phyloP scores from a whole-genome alignment of 164 flowering plant species.

The Liriodendron chinense region DNA sequence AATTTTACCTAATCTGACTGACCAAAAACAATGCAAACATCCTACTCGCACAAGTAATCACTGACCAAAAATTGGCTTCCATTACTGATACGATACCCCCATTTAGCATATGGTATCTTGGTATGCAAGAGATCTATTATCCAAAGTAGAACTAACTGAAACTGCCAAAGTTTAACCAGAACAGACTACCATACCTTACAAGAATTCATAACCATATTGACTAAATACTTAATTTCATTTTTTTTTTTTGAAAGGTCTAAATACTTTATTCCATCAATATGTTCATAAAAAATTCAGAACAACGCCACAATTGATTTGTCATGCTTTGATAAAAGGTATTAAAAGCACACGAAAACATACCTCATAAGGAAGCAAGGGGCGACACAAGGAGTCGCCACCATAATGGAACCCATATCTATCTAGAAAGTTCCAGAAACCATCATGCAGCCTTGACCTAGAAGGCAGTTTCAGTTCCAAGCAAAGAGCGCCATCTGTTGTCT shows the following conservation, averaged over 20 bases:
- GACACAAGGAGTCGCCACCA: constrained; percentile 32
- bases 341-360: constrained; percentile 32
- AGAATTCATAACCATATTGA: neutral
- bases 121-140: neutral
- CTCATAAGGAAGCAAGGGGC: constrained; percentile 84
- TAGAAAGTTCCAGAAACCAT: constrained; percentile 69
- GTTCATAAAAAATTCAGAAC: neutral
- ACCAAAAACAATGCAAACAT: too few relatives aligned
- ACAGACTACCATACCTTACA: neutral
- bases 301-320: neutral
- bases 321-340: neutral
- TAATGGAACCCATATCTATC: constrained; percentile 78
- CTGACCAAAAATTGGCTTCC: too few relatives aligned
- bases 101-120: too few relatives aligned
- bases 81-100: too few relatives aligned
- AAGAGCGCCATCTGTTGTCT: constrained; percentile 51
- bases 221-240: neutral
- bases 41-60: too few relatives aligned
- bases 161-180: neutral
- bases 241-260: too few relatives aligned
- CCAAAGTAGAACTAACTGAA: neutral
- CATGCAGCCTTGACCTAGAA: constrained; percentile 30
- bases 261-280: neutral
- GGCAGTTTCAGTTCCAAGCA: constrained; percentile 61
- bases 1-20: too few relatives aligned